Conservation (phyloP, 495 filamentous ascomycete genomes). For the Penicillium canescens region DNA sequence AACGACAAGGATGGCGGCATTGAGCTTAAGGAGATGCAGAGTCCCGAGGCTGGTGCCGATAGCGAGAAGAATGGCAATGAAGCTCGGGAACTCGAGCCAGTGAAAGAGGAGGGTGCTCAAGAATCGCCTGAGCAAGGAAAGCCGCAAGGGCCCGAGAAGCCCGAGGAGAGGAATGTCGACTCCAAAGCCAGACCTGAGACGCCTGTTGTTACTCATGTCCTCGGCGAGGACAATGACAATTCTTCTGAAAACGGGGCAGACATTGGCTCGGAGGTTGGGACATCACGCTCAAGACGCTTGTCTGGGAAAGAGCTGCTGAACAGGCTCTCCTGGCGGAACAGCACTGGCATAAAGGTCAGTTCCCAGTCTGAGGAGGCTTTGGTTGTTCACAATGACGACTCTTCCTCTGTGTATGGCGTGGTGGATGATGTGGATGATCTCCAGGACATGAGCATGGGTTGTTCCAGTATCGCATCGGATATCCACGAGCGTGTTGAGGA, state of each 20-base stretch:
- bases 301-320: slow-evolving; percentile 24
- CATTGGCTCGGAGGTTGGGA: slow-evolving; percentile 34
- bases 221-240: slow-evolving; percentile 24
- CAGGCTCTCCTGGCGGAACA: slow-evolving; percentile 18
- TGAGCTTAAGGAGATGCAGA: slow-evolving; percentile 37
- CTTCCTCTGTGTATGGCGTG: slow-evolving; percentile 26
- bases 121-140: slow-evolving; percentile 9
- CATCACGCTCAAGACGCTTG: slow-evolving; percentile 32
- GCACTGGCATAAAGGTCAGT: slow-evolving; percentile 2
- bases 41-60: slow-evolving; percentile 23
- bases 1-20: slow-evolving; percentile 34
- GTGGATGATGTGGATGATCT: slow-evolving; percentile 33
- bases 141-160: background rate
- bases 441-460: slow-evolving; percentile 17
- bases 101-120: slow-evolving; percentile 18
- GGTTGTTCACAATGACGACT: slow-evolving; percentile 21
- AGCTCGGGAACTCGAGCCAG: slow-evolving; percentile 13
- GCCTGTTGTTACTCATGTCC: slow-evolving; percentile 3
- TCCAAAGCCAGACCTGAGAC: slow-evolving; percentile 8
- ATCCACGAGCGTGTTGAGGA: background rate
- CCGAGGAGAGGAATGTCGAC: background rate
- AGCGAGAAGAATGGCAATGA: slow-evolving; percentile 12
- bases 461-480: slow-evolving; percentile 17
- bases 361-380: slow-evolving; percentile 29
- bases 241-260: slow-evolving; percentile 39